Evolutionary conservation across 2,329 filamentous ascomycete species (phyloP).

Genomic region (Hysterium pulicare): DNA sequence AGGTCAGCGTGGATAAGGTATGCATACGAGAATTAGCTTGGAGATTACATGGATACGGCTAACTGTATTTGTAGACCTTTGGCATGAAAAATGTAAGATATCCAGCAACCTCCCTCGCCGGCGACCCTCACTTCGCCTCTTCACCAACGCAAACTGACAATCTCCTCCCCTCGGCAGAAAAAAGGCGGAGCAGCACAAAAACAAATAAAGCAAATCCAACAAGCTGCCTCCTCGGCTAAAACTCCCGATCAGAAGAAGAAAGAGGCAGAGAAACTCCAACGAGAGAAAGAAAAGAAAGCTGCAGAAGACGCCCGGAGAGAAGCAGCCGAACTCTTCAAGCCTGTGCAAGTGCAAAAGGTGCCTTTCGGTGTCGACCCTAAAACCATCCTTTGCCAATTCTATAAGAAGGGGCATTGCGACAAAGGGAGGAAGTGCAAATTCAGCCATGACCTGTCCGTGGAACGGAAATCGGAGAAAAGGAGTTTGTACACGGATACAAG

Average conservation of each 20-base stretch:
- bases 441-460: slow-evolving; percentile 82
- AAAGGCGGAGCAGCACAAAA: slow-evolving; percentile 89
- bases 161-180: slow-evolving; percentile 52
- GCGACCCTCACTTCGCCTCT: slow-evolving; percentile 2
- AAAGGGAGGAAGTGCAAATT: slow-evolving; percentile 97
- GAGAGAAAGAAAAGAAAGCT: slow-evolving; percentile 86
- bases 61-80: slow-evolving; percentile 61
- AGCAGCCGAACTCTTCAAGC: slow-evolving; percentile 78
- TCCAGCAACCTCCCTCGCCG: slow-evolving; percentile 3
- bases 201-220: slow-evolving; percentile 79
- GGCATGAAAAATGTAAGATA: slow-evolving; percentile 90
- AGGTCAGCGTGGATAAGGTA: slow-evolving; percentile 78
- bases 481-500: slow-evolving; percentile 85
- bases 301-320: slow-evolving; percentile 82
- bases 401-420: slow-evolving; percentile 94
- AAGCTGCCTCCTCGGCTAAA: slow-evolving; percentile 69
- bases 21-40: slow-evolving; percentile 2
- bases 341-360: slow-evolving; percentile 94
- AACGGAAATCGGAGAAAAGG: slow-evolving; percentile 89
- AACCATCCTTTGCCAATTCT: slow-evolving; percentile 94
- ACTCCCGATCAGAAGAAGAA: slow-evolving; percentile 86
- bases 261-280: slow-evolving; percentile 59
- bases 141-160: slow-evolving; percentile 3
- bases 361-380: slow-evolving; percentile 98
- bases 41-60: slow-evolving; percentile 5